Base-by-base conservation (phyloP, 2,329 filamentous ascomycete genomes). In the Cordyceps fumosorosea region DNA sequence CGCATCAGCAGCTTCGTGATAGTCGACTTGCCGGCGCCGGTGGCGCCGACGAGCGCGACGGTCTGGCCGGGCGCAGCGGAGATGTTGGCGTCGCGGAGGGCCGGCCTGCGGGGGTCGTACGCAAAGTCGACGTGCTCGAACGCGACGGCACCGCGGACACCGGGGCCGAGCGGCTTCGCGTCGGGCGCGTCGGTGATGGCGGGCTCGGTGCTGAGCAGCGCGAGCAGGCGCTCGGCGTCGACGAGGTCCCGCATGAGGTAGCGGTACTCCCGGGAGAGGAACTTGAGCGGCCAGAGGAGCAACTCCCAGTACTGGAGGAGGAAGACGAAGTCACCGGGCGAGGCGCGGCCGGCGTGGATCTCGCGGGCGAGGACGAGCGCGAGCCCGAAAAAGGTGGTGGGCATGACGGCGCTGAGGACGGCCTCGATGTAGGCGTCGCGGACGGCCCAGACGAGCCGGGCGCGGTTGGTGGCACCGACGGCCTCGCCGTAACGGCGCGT, bases 321-420 rank as follows among this genome's bases (percentile, higher is more conserved):
- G 24, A 83, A 84, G 6, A 88, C 81, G 64, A 89, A 84, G 64
- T 81, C 81, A 37, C 86, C 86, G 11, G 87, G 75, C 0, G 80
- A 77, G 10, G 54, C 54, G 47, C 54, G 54, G 7, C 54, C 44
- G 2, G 40, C 26, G 50, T 78, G 79, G 10, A 71, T 69, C 0
- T 80, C 80, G 44, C 75, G 74, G 0, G 77, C 73, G 40, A 87
- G 80, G 64, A 83, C 77, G 62, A 80, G 79, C 0, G 51, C 40
- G 11, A 62, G 45, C 4, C 20, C 24, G 8, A 81, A 63, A 18
- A 65, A 83, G 70, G 69, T 79, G 75, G 66, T 76, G 78, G 64
- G 78, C 73, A 47, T 82, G 67, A 61, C 83, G 76, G 3, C 80
- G 80, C 72, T 65, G 0, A 72, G 57, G 0, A 71, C 8, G 0